Evolutionary conservation across 2,329 filamentous ascomycete species (phyloP), one percentile per base, ranked within the genome.

Genomic region (Paecilomyces fulvus): DNA sequence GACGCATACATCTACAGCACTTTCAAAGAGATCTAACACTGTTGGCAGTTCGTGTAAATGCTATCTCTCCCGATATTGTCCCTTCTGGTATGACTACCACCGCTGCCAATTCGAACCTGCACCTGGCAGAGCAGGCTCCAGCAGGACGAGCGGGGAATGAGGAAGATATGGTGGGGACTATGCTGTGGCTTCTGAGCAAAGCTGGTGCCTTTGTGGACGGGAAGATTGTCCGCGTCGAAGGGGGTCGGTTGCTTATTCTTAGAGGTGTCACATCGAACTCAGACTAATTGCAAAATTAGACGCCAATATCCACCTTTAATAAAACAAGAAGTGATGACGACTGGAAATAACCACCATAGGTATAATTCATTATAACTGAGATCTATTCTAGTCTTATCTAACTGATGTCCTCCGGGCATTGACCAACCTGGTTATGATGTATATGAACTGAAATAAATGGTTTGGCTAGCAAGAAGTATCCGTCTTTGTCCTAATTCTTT

Each of bases 131-230:
- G n/a, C 30, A 52, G 33, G 28, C 51, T n/a, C 54, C 54, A 3
- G 54, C 54, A 25, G 77, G 73, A 1, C 56, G 75, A 20, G 67
- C 72, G 63, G 75, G 76, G 1, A 64, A 60, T 8, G 59, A 65
- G 8, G 75, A 77, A 37, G 79, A 82, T 59, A 67, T 81, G 23
- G 74, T 74, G 0, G 78, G 75, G 25, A 69, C 78, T 25, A 70
- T 79, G 1, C 59, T 80, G 23, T 82, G 79, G 56, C 65, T 82
- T 52, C 74, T 79, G n/a, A 74, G 76, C 2, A 78, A 76, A 51
- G 75, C 74, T 7, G 79, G 78, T 3, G 72, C 72, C 20, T 83
- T 82, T 65, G 70, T 79, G 56, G 82, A 82, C 65, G 81, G 81
- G 1, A 76, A 71, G 55, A 28, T 52, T 4, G 7, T 52, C 12